These are phyloP conservation scores for Rhizopus microsporus DNA, from an alignment of 371 early-diverging fungal species.

Conservation along the genomic window DNA sequence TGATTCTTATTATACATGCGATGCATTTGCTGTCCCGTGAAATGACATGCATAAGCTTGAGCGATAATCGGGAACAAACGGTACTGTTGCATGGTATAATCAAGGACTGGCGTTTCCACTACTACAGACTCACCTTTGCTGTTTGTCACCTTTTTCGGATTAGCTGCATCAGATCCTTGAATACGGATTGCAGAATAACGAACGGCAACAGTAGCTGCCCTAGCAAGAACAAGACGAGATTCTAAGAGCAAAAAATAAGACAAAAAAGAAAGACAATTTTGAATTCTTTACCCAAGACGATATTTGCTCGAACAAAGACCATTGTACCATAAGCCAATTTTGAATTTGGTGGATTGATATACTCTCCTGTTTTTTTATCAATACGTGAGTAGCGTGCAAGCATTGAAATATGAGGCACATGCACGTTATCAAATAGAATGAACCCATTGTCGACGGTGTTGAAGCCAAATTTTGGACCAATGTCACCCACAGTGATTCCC, in stretches of 20 bases:
- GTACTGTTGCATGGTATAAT: conserved; percentile 81
- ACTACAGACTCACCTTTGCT: conserved; percentile 22
- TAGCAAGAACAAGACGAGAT: conserved; percentile 65
- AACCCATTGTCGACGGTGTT: conserved; percentile 87
- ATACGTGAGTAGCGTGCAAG: conserved; percentile 74
- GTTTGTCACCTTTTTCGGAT: conserved; percentile 43
- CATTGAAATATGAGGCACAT: conserved; percentile 73
- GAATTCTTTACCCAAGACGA: conserved; percentile 41
- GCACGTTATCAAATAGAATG: conserved; percentile 70
- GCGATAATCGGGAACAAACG: conserved; percentile 81
- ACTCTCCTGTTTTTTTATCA: conserved; percentile 66
- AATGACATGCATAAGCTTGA: conserved; percentile 75
- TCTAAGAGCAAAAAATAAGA: conserved; percentile 15
- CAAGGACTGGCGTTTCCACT: conserved; percentile 76
- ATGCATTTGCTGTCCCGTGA: conserved; percentile 74
- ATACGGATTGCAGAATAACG: conserved; percentile 80
- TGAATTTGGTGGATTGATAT: conserved; percentile 71
- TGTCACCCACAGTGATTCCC: conserved; percentile 77
- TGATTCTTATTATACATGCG: conserved; percentile 68
- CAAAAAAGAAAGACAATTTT: neutral
- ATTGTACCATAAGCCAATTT: conserved; percentile 84
- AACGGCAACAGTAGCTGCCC: conserved; percentile 78
- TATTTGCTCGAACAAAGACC: conserved; percentile 75
- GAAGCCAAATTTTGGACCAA: conserved; percentile 81
- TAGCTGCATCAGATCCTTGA: conserved; percentile 74